Evolutionary conservation across 305 asterid species (phyloP).

Genomic region (Rubia peregrina): DNA sequence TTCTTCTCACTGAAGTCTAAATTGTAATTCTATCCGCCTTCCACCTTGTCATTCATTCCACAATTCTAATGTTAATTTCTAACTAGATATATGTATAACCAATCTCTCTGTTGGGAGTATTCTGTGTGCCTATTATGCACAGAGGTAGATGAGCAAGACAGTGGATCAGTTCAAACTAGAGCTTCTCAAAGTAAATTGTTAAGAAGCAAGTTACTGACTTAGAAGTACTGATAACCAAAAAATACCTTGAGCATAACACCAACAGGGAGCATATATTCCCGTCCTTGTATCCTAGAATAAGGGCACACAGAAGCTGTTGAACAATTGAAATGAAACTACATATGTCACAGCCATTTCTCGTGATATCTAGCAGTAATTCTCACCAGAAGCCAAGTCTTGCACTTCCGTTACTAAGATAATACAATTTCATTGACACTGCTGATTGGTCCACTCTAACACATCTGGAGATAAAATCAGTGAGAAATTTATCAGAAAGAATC

Average conservation of each 20-base stretch:
- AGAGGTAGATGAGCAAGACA: neutral
- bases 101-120: neutral
- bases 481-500: neutral
- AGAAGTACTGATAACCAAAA: neutral
- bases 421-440: constrained; percentile 65
- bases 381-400: constrained; percentile 99
- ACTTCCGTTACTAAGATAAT: constrained; percentile 86
- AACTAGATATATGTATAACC: neutral
- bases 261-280: constrained; percentile 91
- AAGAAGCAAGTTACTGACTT: neutral
- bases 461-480: constrained; percentile 33
- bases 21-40: neutral
- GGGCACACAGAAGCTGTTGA: constrained; percentile 12
- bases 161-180: neutral
- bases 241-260: constrained; percentile 83
- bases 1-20: neutral
- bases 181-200: neutral
- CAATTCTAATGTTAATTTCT: neutral
- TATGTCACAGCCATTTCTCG: neutral
- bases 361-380: constrained; percentile 23
- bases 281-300: constrained; percentile 76
- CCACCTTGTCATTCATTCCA: neutral
- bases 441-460: constrained; percentile 92
- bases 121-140: neutral
- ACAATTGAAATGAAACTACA: neutral